Percentiles rank a stretch among this genome's conserved stretches.
Conservation (phyloP, 352 stramenopile genomes). For the Phytophthora multivora region DNA sequence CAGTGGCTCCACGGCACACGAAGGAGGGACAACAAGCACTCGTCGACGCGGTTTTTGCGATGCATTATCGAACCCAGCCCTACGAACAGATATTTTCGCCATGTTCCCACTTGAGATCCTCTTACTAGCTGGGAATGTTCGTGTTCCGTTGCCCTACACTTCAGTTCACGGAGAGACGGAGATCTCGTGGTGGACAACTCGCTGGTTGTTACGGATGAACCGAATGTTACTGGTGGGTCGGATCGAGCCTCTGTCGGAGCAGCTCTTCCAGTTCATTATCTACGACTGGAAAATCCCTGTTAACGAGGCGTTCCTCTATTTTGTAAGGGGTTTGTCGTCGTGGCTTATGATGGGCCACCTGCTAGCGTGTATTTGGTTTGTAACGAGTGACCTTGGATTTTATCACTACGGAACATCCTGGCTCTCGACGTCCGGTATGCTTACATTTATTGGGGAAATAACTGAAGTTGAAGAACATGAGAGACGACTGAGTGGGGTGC, state of each 20-base stretch:
- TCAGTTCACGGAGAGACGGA: background rate
- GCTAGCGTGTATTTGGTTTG: conserved; percentile 67
- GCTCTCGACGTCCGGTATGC: conserved; percentile 63
- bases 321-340: conserved; percentile 46
- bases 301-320: conserved; percentile 49
- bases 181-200: conserved; percentile 36
- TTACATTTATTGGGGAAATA: conserved; percentile 23
- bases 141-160: background rate
- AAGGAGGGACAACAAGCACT: conserved; percentile 6
- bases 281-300: conserved; percentile 59
- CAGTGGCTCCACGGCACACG: conserved; percentile 14
- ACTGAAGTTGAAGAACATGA: conserved; percentile 6
- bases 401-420: conserved; percentile 53
- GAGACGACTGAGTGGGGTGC: conserved; percentile 17
- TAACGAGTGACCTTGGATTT: conserved; percentile 43
- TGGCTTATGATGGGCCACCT: conserved; percentile 70
- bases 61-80: conserved; percentile 23
- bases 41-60: background rate
- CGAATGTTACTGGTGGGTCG: conserved; percentile 48
- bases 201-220: conserved; percentile 63
- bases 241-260: conserved; percentile 44
- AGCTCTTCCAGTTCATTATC: conserved; percentile 63
- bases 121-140: conserved; percentile 25
- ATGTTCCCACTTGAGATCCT: conserved; percentile 60
- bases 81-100: conserved; percentile 46